Evolutionary conservation across 2,329 filamentous ascomycete genomes (phyloP).

Genomic region (Leptographium lundbergii): DNA sequence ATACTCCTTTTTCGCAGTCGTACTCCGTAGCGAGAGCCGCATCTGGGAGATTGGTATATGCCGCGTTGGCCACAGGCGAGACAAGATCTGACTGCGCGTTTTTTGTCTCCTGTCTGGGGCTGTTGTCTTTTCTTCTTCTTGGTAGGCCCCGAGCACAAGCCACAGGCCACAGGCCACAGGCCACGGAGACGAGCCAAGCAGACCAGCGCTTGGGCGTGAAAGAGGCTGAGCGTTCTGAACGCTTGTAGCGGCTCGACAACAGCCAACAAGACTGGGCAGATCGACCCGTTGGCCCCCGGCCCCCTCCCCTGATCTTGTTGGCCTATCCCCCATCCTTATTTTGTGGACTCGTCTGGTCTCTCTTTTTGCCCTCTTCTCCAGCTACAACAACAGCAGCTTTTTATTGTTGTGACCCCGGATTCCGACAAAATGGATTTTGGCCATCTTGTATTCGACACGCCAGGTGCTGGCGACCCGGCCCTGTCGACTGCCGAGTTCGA

Average conservation of each 20-base stretch:
- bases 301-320: not conserved
- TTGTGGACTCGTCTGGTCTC: not conserved
- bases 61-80: not conserved
- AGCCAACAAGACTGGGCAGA: not conserved
- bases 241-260: not conserved
- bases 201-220: not conserved
- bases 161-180: too few species aligned
- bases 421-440: conserved; percentile 6
- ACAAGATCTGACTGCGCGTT: not conserved
- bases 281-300: not conserved
- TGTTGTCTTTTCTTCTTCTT: too few species aligned
- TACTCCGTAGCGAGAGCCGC: not conserved
- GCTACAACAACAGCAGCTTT: not conserved
- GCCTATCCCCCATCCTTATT: not conserved
- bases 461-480: not conserved
- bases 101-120: too few species aligned
- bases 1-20: not conserved
- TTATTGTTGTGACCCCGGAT: not conserved
- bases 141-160: too few species aligned
- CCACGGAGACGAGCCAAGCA: not conserved
- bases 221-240: not conserved
- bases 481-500: not conserved
- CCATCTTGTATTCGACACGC: conserved; percentile 4
- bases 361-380: not conserved
- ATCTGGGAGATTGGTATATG: not conserved